Evolutionary conservation across 2,329 filamentous ascomycete species (phyloP).

Genomic region (Pseudogymnoascus sp.): DNA sequence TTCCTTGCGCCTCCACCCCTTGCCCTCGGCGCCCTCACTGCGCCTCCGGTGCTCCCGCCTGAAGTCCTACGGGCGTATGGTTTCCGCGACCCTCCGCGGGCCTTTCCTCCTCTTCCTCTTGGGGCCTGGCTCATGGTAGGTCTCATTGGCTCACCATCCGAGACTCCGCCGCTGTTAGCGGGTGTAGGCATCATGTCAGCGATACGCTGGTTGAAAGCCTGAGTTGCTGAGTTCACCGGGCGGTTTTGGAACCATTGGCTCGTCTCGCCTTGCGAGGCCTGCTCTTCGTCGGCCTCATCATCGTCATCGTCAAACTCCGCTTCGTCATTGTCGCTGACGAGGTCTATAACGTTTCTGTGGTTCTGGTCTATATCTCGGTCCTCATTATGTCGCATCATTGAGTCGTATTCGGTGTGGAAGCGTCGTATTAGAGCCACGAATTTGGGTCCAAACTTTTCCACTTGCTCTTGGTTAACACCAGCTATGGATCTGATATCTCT

Average conservation of each 20-base stretch:
- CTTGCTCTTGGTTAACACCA: constrained; percentile 55
- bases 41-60: not conserved
- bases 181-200: not conserved
- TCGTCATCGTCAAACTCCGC: constrained; percentile 24
- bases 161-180: not conserved
- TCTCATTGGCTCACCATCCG: not conserved
- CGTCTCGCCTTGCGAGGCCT: not conserved
- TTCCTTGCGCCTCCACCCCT: not conserved
- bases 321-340: constrained; percentile 38
- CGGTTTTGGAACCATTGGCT: not conserved
- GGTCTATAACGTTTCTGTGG: constrained; percentile 44
- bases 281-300: not conserved
- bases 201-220: constrained; percentile 3
- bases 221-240: not conserved
- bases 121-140: not conserved
- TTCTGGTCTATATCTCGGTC: constrained; percentile 25
- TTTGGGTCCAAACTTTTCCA: constrained; percentile 51
- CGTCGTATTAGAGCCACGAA: constrained; percentile 53
- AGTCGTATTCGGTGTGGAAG: constrained; percentile 40
- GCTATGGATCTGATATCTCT: constrained; percentile 57
- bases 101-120: not conserved
- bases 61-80: not conserved
- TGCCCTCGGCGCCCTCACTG: not conserved
- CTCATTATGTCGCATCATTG: constrained; percentile 37
- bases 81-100: not conserved